Percentiles rank a stretch among this genome's conserved stretches.
These are phyloP conservation scores for Harrya chromipes DNA, from an alignment of 768 basidiomycete genomes.

Conservation along the genomic window DNA sequence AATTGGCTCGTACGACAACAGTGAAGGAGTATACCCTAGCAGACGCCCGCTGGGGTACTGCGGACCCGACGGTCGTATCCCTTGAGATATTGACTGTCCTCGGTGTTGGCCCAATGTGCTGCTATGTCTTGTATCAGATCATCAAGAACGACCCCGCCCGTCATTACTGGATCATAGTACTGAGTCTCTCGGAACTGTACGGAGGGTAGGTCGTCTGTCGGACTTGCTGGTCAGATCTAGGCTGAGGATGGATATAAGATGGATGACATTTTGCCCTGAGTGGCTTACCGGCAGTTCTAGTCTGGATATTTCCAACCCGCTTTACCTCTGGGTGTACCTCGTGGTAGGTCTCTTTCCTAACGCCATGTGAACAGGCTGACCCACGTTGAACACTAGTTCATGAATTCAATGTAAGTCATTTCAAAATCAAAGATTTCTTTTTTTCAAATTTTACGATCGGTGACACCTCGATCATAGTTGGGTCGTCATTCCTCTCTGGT, in stretches of 20 bases:
- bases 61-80: slow-evolving; percentile 78
- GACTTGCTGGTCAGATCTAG: neutral
- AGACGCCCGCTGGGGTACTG: slow-evolving; percentile 76
- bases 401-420: slow-evolving; percentile 69
- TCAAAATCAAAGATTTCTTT: neutral
- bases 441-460: neutral
- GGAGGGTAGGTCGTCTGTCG: slow-evolving; percentile 52
- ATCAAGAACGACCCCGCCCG: slow-evolving; percentile 58
- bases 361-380: neutral
- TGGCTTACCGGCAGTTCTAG: slow-evolving; percentile 76
- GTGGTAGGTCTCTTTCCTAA: slow-evolving; percentile 46
- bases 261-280: slow-evolving; percentile 90
- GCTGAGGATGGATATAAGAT: slow-evolving; percentile 36
- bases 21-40: slow-evolving; percentile 82
- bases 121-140: slow-evolving; percentile 67
- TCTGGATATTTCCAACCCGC: slow-evolving; percentile 64
- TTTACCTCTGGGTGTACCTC: slow-evolving; percentile 81
- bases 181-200: slow-evolving; percentile 74
- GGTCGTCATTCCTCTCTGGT: slow-evolving; percentile 71
- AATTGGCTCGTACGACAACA: slow-evolving; percentile 23
- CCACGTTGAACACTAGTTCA: slow-evolving; percentile 47
- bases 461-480: slow-evolving; percentile 46
- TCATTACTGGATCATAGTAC: slow-evolving; percentile 68
- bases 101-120: slow-evolving; percentile 66
- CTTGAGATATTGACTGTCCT: slow-evolving; percentile 83